These are phyloP conservation scores for Escallonia rubra DNA, from an alignment of 129 eudicot genomes.

Conservation along the genomic window DNA sequence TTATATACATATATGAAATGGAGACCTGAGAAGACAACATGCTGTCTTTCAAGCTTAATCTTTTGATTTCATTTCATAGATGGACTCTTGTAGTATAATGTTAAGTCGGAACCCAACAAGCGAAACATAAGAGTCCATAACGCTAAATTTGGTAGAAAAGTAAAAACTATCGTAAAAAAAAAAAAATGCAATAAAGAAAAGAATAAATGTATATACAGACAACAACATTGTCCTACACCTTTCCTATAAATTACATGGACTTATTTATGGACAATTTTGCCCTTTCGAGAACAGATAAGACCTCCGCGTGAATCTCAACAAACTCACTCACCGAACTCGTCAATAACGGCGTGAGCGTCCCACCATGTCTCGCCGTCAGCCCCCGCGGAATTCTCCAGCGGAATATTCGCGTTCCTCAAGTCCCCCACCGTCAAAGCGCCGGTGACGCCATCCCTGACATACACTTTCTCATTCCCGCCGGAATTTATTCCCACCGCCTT, in stretches of 20 bases:
- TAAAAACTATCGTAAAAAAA: no score
- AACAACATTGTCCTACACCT: neutral
- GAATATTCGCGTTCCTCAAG: conserved; percentile 31
- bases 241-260: neutral
- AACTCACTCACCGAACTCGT: neutral
- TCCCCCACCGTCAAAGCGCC: conserved; percentile 42
- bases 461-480: conserved; percentile 43
- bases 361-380: conserved; percentile 32
- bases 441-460: conserved; percentile 28
- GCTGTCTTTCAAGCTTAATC: no score
- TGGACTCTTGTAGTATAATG: no score
- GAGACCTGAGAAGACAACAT: no score
- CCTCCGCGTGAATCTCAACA: neutral
- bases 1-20: no score
- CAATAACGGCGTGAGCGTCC: conserved; percentile 28
- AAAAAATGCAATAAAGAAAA: neutral
- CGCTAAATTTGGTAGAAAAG: no score
- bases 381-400: conserved; percentile 24
- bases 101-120: no score
- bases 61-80: no score
- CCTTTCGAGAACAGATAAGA: neutral
- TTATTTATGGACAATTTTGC: neutral
- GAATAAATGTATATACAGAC: neutral
- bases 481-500: conserved; percentile 6
- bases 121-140: no score